Base-by-base conservation (phyloP, 306 rosid genomes). In the Casuarina cunninghamiana region DNA sequence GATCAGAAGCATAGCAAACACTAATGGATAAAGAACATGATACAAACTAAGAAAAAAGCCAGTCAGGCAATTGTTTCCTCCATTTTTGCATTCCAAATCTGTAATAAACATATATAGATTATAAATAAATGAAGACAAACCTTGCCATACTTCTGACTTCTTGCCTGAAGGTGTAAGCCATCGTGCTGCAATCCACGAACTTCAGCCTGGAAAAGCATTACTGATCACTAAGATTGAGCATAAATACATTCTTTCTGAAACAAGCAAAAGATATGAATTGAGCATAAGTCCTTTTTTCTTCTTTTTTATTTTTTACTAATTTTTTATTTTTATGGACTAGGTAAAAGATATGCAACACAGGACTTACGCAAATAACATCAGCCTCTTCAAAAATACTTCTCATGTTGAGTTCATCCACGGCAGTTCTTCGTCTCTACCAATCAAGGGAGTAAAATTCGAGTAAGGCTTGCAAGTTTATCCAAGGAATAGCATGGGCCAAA, bases 121-220 rank as follows among this genome's bases (percentile, higher is more conserved):
- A 68, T n/a, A n/a, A 43, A 67, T 43, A 43, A n/a, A 37, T 57
- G 38, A 43, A 49, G 76, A 81, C 85, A 54, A 51, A 93, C 99
- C 97, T 95, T 95, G 39, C 97, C 98, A 66, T 91, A 95, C 82
- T 92, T 92, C 84, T 88, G 93, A 78, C 97, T 95, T 87, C 98
- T 86, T 79, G 98, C 97, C 85, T 95, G 98, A 79, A 95, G 96
- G 80, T 94, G 97, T 75, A 94, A 83, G 61, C 99, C 97, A 77
- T 95, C 97, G 58, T 87, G 83, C 82, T 92, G 97, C 60, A 86
- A 84, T 73, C 97, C 96, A 43, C 97, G 97, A 80, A 95, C 93
- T 83, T 95, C 98, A 8, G 97, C 97, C 98, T 92, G 83, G 35
- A 50, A 54, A 10, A 62, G 8, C 41, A 8, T 10, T 26, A 49